These are phyloP conservation scores for Rhizophagus clarus DNA, from an alignment of 192 early-diverging fungal species.

Conservation along the genomic window DNA sequence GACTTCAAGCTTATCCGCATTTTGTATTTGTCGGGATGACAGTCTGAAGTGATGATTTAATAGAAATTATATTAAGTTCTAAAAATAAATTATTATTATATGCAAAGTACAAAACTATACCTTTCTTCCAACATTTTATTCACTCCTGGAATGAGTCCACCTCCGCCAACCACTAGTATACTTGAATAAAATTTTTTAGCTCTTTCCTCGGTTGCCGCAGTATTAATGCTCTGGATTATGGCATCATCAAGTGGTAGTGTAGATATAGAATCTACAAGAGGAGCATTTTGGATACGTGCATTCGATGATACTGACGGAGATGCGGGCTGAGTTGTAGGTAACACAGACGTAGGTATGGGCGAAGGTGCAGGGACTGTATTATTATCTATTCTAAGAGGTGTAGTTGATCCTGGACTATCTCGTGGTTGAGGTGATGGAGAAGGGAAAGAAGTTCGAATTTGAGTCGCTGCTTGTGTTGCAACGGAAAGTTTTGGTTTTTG, in stretches of 20 bases:
- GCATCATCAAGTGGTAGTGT: conserved; percentile 61
- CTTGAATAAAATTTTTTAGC: conserved; percentile 72
- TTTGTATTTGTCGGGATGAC: conserved; percentile 35
- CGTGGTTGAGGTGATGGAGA: conserved; percentile 28
- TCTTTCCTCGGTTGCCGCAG: conserved; percentile 68
- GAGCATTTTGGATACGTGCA: not conserved
- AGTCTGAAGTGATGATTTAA: not conserved
- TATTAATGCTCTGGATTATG: conserved; percentile 69
- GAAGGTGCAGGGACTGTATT: conserved; percentile 33
- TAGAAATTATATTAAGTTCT: not conserved
- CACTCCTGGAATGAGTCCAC: conserved; percentile 71
- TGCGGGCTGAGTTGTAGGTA: conserved; percentile 39
- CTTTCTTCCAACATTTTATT: conserved; percentile 64
- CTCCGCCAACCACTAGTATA: conserved; percentile 86
- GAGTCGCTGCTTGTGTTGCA: not conserved
- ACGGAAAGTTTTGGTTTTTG: conserved; percentile 16
- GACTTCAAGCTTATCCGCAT: conserved; percentile 63
- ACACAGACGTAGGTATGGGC: conserved; percentile 23
- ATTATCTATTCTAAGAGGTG: not conserved
- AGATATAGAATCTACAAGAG: conserved; percentile 10
- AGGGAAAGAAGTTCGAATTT: conserved; percentile 2
- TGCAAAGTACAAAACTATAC: conserved; percentile 32
- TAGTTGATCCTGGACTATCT: conserved; percentile 23
- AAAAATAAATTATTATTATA: not conserved
- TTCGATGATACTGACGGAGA: not conserved